Conservation (phyloP, 495 filamentous ascomycete genomes). For the Xanthoparmelia taractica region DNA sequence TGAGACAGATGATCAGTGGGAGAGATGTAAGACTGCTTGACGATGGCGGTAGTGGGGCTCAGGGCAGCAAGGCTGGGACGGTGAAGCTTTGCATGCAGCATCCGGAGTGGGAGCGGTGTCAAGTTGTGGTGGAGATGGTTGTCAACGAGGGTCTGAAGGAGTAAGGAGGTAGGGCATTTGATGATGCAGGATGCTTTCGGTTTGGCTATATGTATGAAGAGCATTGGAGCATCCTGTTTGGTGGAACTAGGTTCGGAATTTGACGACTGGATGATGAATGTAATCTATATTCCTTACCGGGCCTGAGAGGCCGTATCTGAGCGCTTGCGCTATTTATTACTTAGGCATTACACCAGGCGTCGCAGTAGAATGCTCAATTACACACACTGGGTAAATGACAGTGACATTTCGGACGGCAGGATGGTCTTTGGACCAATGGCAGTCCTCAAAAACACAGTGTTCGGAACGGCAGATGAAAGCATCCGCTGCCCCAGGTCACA, state of each 20-base stretch:
- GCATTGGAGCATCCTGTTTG: conserved; percentile 2
- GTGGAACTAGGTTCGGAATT: background rate
- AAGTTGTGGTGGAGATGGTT: conserved; percentile 85
- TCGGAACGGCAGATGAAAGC: too few relatives aligned
- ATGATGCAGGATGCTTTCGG: background rate
- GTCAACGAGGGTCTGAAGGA: conserved; percentile 92
- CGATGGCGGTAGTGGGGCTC: conserved; percentile 57
- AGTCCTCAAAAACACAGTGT: too few relatives aligned
- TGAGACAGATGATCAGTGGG: conserved; percentile 90
- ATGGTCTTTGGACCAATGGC: too few relatives aligned
- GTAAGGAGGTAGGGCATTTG: conserved; percentile 30
- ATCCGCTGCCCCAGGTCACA: too few relatives aligned
- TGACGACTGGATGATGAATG: conserved; percentile 3
- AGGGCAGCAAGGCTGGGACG: conserved; percentile 38
- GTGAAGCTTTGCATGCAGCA: conserved; percentile 96
- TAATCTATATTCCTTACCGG: background rate
- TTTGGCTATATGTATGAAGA: background rate
- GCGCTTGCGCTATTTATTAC: background rate
- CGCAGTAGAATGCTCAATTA: background rate
- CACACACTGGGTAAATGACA: background rate
- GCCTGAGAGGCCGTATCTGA: background rate
- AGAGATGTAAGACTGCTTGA: conserved; percentile 81
- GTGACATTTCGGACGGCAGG: background rate
- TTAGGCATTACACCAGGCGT: background rate
- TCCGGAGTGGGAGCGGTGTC: conserved; percentile 69